Evolutionary conservation across 2,329 filamentous ascomycete species (phyloP), one percentile per base, ranked within the genome.

Genomic region (Seiridium cupressi): DNA sequence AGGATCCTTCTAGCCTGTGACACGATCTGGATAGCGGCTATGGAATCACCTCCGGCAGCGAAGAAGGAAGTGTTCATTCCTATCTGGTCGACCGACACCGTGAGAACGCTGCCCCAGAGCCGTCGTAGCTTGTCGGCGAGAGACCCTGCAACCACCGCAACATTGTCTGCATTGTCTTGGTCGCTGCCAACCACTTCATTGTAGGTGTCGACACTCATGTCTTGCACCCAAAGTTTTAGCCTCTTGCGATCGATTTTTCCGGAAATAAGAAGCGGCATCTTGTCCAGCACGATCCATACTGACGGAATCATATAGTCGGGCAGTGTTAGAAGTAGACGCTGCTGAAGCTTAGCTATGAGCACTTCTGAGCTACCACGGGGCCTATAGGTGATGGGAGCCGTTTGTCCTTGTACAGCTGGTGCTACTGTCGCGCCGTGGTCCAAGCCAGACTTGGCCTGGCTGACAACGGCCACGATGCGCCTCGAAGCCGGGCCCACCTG

Each of bases 171-270:
- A 26, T 26, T 26, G 18, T 26, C 18, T 26, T 26, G 18, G 18
- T 26, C 18, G 18, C 18, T 26, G 18, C 18, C 18, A 26, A 26
- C 18, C 18, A 26, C 18, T 26, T 26, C 18, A 26, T 36, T 11
- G 51, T 54, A 54, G 6, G 32, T 38, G n/a, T 54, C 26, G 4
- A 4, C 6, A 38, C 35, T 40, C 51, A 54, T 54, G 3, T 36
- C 5, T 36, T 54, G 11, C 6, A 54, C 35, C 51, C 32, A 54
- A 4, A 18, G 5, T 35, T 36, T 54, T 4, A 54, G 32, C 4
- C 32, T 38, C 51, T 61, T 61, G 7, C 61, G 59, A 13, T 62
- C 61, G 3, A 55, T 59, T 55, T 62, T 62, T 35, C 46, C 61
- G 3, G 59, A 62, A 1, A 55, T 40, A 3, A 49, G 58, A 31